Evolutionary conservation across 2,329 filamentous ascomycete genomes (phyloP).

Genomic region (Fusarium papillatum): DNA sequence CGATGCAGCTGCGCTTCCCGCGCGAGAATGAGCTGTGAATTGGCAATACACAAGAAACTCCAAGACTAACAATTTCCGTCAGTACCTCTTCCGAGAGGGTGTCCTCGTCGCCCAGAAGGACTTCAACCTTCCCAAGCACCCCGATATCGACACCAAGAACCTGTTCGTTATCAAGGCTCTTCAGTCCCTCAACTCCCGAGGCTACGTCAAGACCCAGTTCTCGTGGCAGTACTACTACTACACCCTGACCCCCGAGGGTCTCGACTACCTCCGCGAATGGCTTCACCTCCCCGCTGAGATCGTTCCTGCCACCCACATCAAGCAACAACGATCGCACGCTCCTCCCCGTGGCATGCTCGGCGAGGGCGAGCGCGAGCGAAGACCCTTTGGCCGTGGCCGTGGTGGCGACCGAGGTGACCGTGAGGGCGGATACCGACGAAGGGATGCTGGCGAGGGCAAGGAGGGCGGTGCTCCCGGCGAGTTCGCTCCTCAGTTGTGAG

Average conservation of each 20-base stretch:
- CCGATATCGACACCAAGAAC: conserved; percentile 99
- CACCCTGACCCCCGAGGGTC: conserved; percentile 99
- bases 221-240: conserved; percentile 99
- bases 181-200: conserved; percentile 98
- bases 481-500: conserved; percentile 92
- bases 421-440: conserved; percentile 92
- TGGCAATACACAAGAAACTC: conserved; percentile 32
- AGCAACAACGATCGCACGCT: conserved; percentile 99
- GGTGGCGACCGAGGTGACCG: conserved; percentile 83
- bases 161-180: conserved; percentile 99
- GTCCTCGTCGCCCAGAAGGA: conserved; percentile 99
- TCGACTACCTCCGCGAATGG: conserved; percentile 99
- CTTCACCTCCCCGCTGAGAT: conserved; percentile 99
- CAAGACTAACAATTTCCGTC: conserved; percentile 42
- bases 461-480: conserved; percentile 93
- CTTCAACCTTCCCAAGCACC: conserved; percentile 98
- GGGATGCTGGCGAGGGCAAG: conserved; percentile 89
- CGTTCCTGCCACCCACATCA: conserved; percentile 99
- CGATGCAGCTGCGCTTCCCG: neutral
- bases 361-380: conserved; percentile 84
- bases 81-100: conserved; percentile 97
- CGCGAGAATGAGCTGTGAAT: conserved; percentile 25
- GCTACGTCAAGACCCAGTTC: conserved; percentile 99
- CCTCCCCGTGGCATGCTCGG: conserved; percentile 99
- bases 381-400: conserved; percentile 86